Evolutionary conservation across 1,284 basidiomycete species (phyloP), one percentile per base, ranked within the genome.

Genomic region (Sanghuangporus weigelae): DNA sequence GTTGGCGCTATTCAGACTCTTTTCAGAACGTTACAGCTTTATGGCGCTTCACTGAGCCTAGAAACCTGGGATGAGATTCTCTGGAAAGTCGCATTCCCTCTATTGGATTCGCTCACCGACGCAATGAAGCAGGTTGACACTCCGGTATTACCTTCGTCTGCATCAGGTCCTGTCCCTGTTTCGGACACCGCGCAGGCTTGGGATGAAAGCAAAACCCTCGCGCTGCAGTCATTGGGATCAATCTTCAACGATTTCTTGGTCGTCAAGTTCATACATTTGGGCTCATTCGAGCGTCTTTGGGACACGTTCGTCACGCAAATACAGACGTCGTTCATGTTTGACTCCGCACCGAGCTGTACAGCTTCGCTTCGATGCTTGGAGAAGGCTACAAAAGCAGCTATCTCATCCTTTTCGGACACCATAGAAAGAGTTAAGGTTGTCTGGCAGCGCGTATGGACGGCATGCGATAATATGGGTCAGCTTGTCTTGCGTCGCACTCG

Each of bases 1-100:
- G 90, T 92, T 66, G 93, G 95, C 2, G 94, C 96, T 2, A 96
- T 98, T 63, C 94, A 97, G 74, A 98, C 95, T 2, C 76, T 99
- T 60, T 99, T 98, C 78, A 83, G 95, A 50, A 94, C 95, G 0
- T 84, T 98, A 74, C 93, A 96, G 73, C 82, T 98, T 19, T 98
- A 98, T 72, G 96, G 95, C 4, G 84, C 86, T 10, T 90, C 89
- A 1, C 79, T 98, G 54, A 88, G 87, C 67, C 72, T 83, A 23
- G 84, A 84, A 4, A 92, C 91, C 0, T 99, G 96, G 97, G 85
- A 91, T 57, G 84, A 92, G 60, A 93, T 92, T 67, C 80, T 96
- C 31, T 93, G 90, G 89, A 89, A 92, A 69, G 85, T 98, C 58
- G 85, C 93, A 10, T 95, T 97, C 73, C 95, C 96, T 1, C 79